Evolutionary conservation across 495 filamentous ascomycete species (phyloP), one percentile per base, ranked within the genome.

Genomic region (Filosporella fistucella): DNA sequence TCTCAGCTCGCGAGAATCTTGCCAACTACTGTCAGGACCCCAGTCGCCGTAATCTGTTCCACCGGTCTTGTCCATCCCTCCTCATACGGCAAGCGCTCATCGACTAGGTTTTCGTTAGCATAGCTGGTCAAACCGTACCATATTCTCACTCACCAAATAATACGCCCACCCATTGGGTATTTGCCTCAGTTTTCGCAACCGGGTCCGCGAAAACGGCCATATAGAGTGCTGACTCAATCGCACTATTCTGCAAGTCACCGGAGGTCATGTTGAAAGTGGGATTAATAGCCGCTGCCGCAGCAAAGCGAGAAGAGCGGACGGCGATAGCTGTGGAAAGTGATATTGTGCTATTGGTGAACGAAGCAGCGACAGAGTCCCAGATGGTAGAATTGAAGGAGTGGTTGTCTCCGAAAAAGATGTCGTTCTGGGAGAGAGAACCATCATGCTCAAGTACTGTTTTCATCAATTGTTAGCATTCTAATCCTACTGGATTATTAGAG

Each of bases 361-460:
- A 52, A 1, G 47, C 18, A 0, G 39, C 21, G 1, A 51, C 29
- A 0, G 45, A 24, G 13, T 25, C 57, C 54, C 56, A 67, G 11
- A 61, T 46, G n/a, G 57, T 54, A 2, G 54, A 52, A 7, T 53
- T 41, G 17, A 67, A 67, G 25, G 40, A 49, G 47, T 59, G 49
- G 51, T 63, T 60, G 51, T 65, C 55, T 45, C 60, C 60, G 18
- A 49, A 49, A 44, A 32, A 32, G 28, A 47, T 16, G 45, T 67
- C 64, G 21, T 35, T 26, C 12, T 62, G 42, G 41, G 23, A 50
- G 0, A 67, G 52, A 28, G 44, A 54, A 17, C 56, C 62, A 42
- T 67, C 63, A 49, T 67, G 64, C 23, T 67, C 62, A 42, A 65
- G 58, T 24, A 57, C 32, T 50, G 24, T 21, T 14, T 24, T 18